Base-by-base conservation (phyloP, 805 yeast species). In the Monosporozyma solicola region DNA sequence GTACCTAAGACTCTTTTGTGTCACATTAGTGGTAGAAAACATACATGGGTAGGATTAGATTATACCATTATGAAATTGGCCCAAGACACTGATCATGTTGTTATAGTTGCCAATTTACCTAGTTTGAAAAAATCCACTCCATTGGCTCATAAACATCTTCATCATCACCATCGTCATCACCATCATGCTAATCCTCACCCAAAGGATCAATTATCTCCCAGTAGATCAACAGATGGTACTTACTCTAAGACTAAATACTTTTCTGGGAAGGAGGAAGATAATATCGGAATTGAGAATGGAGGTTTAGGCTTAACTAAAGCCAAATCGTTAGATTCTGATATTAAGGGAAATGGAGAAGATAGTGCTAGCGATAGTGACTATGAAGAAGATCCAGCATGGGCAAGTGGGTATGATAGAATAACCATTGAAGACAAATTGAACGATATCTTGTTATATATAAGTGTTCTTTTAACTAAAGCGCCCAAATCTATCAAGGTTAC, bases 31-130 rank as follows among this genome's bases (percentile, higher is more conserved):
- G 95, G 89, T 2, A 71, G 92, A 54, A 75, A 72, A 52, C 92
- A 86, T 69, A 84, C 94, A 0, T 87, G 95, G 95, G 88, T 85
- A 10, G 82, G 89, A 1, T 66, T 87, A 29, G 95, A 87, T 65
- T 87, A 87, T 83, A 71, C 80, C 6, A 67, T 85, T 51, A 73
- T 73, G 48, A 70, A 74, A 44, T 68, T 84, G 11, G 66, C 84
- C 3, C 80, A 78, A 58, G 72, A 82, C 59, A 87, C 89, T 8
- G 95, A 87, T 65, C 76, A 81, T 13, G 67, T 87, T 11, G 79
- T 86, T 3, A 76, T 87, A 7, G 77, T 80, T 5, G 75, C 90
- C 1, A 69, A 65, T 52, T 51, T 69, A 24, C 69, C 71, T 16
- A 51, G 56, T 47, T 54, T 59, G 22, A 49, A 47, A 29, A 43